phyloP scores from a whole-genome alignment of 805 yeast genomes.

The Diddensiella santjacobensis region DNA sequence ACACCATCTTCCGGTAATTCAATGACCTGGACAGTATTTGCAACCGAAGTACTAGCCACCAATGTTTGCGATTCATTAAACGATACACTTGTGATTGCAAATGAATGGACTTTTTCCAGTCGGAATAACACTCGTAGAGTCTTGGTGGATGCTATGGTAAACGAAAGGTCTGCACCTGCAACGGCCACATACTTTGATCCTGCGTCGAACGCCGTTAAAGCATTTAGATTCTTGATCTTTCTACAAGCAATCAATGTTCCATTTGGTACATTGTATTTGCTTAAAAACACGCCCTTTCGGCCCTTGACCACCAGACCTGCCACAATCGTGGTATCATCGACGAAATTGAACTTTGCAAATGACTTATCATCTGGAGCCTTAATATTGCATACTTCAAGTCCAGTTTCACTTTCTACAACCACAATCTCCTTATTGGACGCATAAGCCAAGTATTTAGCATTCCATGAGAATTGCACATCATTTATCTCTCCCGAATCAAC shows the following conservation, averaged over 20 bases:
- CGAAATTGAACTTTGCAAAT: conserved; percentile 44
- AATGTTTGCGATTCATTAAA: conserved; percentile 65
- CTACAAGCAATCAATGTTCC: conserved; percentile 5
- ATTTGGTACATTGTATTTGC: conserved; percentile 26
- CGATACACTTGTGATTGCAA: conserved; percentile 70
- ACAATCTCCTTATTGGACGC: conserved; percentile 55
- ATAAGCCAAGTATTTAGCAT: conserved; percentile 61
- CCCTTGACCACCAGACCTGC: conserved; percentile 41
- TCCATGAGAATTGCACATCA: conserved; percentile 65
- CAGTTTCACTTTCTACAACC: conserved; percentile 48
- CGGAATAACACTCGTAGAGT: conserved; percentile 50
- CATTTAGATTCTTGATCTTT: conserved; percentile 20
- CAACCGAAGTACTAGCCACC: conserved; percentile 73
- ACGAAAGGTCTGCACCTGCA: conserved; percentile 64
- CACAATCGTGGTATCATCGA: conserved; percentile 36
- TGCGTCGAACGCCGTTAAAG: conserved; percentile 46
- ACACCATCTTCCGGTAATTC: conserved; percentile 45
- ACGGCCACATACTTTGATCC: conserved; percentile 50
- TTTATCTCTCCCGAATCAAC: conserved; percentile 38
- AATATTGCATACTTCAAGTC: conserved; percentile 29
- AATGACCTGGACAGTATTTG: conserved; percentile 64
- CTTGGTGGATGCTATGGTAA: conserved; percentile 50
- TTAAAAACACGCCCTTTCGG: conserved; percentile 40
- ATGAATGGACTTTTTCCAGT: conserved; percentile 62
- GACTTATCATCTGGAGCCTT: conserved; percentile 22